Conservation (phyloP, 306 rosid species). For the Biancaea sappan region DNA sequence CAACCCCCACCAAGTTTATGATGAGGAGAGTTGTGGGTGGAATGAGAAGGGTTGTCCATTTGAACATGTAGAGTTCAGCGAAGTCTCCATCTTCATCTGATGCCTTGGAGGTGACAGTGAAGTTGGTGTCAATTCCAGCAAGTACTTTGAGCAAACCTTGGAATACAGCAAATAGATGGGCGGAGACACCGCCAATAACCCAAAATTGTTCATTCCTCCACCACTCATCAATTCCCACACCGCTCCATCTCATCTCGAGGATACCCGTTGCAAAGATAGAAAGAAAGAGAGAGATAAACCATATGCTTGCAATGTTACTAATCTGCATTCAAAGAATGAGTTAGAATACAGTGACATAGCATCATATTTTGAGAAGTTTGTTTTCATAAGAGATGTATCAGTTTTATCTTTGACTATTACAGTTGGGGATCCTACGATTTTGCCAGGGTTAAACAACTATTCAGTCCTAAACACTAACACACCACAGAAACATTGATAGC, state of each 20-base stretch:
- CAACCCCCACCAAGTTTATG: slow-evolving; percentile 86
- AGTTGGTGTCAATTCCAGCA: slow-evolving; percentile 92
- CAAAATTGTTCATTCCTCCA: slow-evolving; percentile 97
- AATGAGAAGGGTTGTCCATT: slow-evolving; percentile 92
- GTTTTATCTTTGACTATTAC: not conserved
- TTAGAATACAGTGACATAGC: not conserved
- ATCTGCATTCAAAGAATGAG: slow-evolving; percentile 58
- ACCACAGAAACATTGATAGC: not conserved
- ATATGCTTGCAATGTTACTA: slow-evolving; percentile 88
- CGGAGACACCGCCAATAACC: slow-evolving; percentile 95
- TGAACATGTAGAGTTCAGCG: slow-evolving; percentile 81
- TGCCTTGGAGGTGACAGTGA: slow-evolving; percentile 94
- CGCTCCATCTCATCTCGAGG: slow-evolving; percentile 97
- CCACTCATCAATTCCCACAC: slow-evolving; percentile 92
- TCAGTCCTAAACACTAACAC: not conserved
- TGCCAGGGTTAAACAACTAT: not conserved
- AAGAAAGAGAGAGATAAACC: slow-evolving; percentile 87
- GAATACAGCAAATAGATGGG: slow-evolving; percentile 86
- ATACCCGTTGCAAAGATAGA: slow-evolving; percentile 93
- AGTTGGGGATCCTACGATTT: no score
- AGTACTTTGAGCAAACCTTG: slow-evolving; percentile 93
- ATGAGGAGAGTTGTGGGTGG: slow-evolving; percentile 93
- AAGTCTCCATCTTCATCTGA: slow-evolving; percentile 88
- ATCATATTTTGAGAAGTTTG: no score
- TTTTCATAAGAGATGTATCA: slow-evolving; percentile 10